A percentile compares a stretch with the other conserved stretches of the same genome.
Evolutionary conservation across 2,329 filamentous ascomycete species (phyloP).

Genomic region (Ceratocystis smalleyi): DNA sequence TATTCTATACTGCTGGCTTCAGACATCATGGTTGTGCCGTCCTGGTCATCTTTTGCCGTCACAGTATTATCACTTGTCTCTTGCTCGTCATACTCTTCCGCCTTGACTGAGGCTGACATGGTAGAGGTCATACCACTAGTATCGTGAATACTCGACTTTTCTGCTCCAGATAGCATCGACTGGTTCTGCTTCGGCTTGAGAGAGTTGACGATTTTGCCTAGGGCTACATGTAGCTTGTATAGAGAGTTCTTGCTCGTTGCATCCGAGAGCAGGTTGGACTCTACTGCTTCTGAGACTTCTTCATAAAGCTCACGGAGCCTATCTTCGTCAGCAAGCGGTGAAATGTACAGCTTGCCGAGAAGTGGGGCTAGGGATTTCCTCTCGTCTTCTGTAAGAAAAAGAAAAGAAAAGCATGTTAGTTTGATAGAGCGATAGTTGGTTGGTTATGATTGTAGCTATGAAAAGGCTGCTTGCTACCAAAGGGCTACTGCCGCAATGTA

Average conservation of each 20-base stretch:
- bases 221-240: slow-evolving; percentile 50
- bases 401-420: slow-evolving; percentile 21
- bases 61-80: slow-evolving; percentile 12
- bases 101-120: not conserved
- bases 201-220: slow-evolving; percentile 51
- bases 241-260: slow-evolving; percentile 47
- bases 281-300: slow-evolving; percentile 45
- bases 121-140: slow-evolving; percentile 1
- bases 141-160: slow-evolving; percentile 7
- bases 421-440: not conserved
- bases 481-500: too few species aligned
- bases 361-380: slow-evolving; percentile 66
- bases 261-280: slow-evolving; percentile 44
- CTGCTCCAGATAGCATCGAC: slow-evolving; percentile 22
- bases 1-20: slow-evolving; percentile 12
- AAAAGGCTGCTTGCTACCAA: not conserved
- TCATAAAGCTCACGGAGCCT: slow-evolving; percentile 43
- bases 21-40: slow-evolving; percentile 12
- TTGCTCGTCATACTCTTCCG: slow-evolving; percentile 11
- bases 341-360: slow-evolving; percentile 68
- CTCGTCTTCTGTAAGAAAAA: slow-evolving; percentile 50
- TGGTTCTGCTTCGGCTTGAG: slow-evolving; percentile 34
- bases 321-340: slow-evolving; percentile 45
- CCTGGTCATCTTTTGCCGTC: slow-evolving; percentile 4
- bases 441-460: too few species aligned